phyloP scores from a whole-genome alignment of 345 rosid species.

The rapeseed (Brassica napus) region Da-Ae NC_063439.1:906501-907000 shows the following conservation, averaged over 20 bases:
- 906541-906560: constrained; percentile 52
- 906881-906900: constrained; percentile 45
- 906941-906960: constrained; percentile 59
- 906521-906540: constrained; percentile 66
- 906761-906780: constrained; percentile 53
- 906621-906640: background rate
- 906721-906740: constrained; percentile 57
- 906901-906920: constrained; percentile 68
- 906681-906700: constrained; percentile 74
- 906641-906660: too few species aligned
- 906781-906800: background rate
- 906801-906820: constrained; percentile 13
- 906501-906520: constrained; percentile 40
- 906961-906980: constrained; percentile 40
- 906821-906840: constrained; percentile 21
- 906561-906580: constrained; percentile 41
- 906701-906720: constrained; percentile 56
- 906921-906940: constrained; percentile 63
- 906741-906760: constrained; percentile 47
- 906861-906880: constrained; percentile 53
- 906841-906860: constrained; percentile 62
- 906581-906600: constrained; percentile 74
- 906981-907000: background rate
- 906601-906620: constrained; percentile 53
- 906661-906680: constrained; percentile 22